Evolutionary conservation across 1,284 basidiomycete species (phyloP).

Genomic region (Cystobasidium slooffiae): DNA sequence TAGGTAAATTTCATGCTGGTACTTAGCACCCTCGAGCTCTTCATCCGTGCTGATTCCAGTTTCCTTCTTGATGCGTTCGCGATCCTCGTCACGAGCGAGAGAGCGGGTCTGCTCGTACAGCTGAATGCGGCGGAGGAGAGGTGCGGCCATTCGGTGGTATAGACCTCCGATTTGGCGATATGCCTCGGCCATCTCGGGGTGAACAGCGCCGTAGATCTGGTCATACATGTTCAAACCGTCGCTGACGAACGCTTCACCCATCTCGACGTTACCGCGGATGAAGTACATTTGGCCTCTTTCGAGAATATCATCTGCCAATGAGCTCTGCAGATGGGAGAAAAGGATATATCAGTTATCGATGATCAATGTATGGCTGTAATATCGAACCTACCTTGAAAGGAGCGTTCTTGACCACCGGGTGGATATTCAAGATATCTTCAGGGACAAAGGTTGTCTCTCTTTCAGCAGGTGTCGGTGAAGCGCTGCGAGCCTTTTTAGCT

Average conservation of each 20-base stretch:
- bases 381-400: slow-evolving; percentile 57
- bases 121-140: slow-evolving; percentile 37
- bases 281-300: slow-evolving; percentile 62
- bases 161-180: slow-evolving; percentile 56
- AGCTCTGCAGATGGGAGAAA: slow-evolving; percentile 52
- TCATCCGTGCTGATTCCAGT: slow-evolving; percentile 42
- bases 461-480: slow-evolving; percentile 44
- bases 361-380: no score
- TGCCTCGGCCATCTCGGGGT: slow-evolving; percentile 63
- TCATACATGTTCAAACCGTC: slow-evolving; percentile 65
- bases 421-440: slow-evolving; percentile 62
- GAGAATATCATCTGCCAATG: slow-evolving; percentile 63
- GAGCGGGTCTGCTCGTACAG: slow-evolving; percentile 29
- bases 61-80: slow-evolving; percentile 29
- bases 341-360: slow-evolving; percentile 30
- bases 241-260: slow-evolving; percentile 63
- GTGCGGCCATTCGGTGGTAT: slow-evolving; percentile 49
- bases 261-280: slow-evolving; percentile 60
- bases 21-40: slow-evolving; percentile 48
- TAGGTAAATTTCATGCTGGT: slow-evolving; percentile 56
- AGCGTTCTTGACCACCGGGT: slow-evolving; percentile 63
- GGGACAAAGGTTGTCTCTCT: slow-evolving; percentile 60
- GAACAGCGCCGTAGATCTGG: slow-evolving; percentile 64
- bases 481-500: slow-evolving; percentile 55
- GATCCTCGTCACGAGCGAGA: slow-evolving; percentile 29